Percentiles rank a stretch among this genome's conserved stretches.
Evolutionary conservation across 225 moss, liverwort and hornwort species (phyloP).

Genomic region (Straminergon stramineum): DNA sequence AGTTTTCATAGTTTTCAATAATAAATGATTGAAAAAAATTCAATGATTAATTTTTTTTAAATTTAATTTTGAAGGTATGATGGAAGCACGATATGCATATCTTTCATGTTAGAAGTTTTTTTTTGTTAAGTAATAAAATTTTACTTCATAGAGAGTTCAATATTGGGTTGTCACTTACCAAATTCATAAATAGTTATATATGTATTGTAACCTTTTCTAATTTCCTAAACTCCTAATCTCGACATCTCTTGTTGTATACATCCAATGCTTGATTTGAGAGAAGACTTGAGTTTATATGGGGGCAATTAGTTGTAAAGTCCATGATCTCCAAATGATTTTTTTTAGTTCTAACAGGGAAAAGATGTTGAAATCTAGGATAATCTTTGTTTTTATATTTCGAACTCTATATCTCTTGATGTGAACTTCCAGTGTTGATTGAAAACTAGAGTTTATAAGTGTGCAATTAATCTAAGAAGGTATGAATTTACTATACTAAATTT

Average conservation of each 20-base stretch:
- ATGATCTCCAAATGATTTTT: neutral
- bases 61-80: neutral
- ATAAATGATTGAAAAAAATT: neutral
- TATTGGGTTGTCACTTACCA: neutral
- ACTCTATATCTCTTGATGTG: neutral
- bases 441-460: too few relatives aligned
- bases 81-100: neutral
- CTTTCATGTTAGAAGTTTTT: neutral
- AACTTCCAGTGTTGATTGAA: neutral
- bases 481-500: neutral
- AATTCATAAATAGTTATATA: neutral
- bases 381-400: neutral
- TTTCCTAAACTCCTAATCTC: neutral
- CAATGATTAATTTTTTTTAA: neutral
- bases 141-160: neutral
- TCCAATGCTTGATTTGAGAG: neutral
- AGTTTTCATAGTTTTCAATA: neutral
- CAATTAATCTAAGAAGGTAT: neutral
- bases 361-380: neutral
- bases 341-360: fast-evolving
- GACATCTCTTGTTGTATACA: neutral
- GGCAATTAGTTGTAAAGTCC: fast-evolving
- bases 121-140: neutral
- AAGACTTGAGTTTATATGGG: too few relatives aligned
- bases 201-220: neutral